phyloP scores from a whole-genome alignment of 768 basidiomycete genomes.

The Amanita pallidorosea region DNA sequence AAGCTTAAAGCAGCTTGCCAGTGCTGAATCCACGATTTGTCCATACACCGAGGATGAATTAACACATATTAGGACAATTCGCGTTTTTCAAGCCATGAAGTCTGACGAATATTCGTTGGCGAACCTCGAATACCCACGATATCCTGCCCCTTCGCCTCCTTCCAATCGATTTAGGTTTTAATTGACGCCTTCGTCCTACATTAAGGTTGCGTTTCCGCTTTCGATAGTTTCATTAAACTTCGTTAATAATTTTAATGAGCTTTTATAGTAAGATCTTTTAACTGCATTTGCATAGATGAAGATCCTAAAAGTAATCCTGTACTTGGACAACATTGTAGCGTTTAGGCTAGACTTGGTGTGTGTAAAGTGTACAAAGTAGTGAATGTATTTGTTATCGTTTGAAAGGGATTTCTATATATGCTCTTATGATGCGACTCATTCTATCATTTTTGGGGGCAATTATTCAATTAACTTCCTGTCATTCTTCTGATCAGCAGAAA shows the following conservation, averaged over 20 bases:
- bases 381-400: not conserved
- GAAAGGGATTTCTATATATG: not conserved
- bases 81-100: conserved; percentile 42
- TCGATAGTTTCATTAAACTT: not conserved
- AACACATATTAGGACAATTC: conserved; percentile 39
- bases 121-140: conserved; percentile 13
- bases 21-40: conserved; percentile 3
- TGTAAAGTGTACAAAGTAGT: too few species aligned
- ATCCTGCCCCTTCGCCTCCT: conserved; percentile 10
- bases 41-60: conserved; percentile 25
- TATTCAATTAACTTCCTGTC: too few species aligned
- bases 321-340: not conserved
- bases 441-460: too few species aligned
- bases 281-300: conserved; percentile 1
- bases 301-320: not conserved
- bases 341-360: not conserved
- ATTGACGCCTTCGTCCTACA: not conserved
- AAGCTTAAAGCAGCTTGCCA: not conserved
- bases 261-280: not conserved
- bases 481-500: too few species aligned
- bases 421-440: too few species aligned
- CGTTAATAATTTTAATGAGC: not conserved
- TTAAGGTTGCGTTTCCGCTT: not conserved
- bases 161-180: not conserved
- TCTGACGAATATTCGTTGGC: conserved; percentile 12